phyloP scores from a whole-genome alignment of 148 eudicot species.

The Amaranthus cruentus region DNA sequence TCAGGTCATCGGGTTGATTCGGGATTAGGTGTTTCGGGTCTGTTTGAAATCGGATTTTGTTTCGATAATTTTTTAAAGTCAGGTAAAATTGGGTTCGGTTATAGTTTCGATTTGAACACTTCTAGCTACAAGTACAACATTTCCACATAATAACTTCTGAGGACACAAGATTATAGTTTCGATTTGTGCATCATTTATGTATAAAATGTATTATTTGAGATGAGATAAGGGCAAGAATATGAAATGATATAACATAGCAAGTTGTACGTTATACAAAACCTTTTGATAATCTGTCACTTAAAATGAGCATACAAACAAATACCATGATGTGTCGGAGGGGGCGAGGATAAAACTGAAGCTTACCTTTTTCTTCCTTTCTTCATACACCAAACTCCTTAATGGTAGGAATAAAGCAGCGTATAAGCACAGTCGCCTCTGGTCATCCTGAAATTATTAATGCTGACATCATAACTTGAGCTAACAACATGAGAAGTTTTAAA shows the following conservation, averaged over 20 bases:
- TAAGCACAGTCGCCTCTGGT: constrained; percentile 63
- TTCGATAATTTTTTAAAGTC: too few relatives aligned
- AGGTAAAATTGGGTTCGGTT: too few relatives aligned
- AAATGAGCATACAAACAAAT: constrained; percentile 8
- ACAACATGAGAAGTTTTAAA: background rate
- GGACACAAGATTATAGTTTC: background rate
- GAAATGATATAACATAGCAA: background rate
- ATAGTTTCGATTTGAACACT: too few relatives aligned
- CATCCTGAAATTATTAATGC: constrained; percentile 45
- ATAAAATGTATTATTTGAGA: background rate
- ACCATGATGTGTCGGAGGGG: background rate
- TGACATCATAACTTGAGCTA: background rate
- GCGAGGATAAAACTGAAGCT: background rate
- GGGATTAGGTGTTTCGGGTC: too few relatives aligned
- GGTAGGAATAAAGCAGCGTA: constrained; percentile 81
- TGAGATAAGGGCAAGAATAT: background rate
- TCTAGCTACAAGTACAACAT: too few relatives aligned
- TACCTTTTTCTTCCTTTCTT: constrained; percentile 71
- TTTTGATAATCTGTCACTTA: background rate
- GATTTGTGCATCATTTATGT: background rate
- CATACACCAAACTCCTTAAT: constrained; percentile 46
- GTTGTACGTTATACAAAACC: background rate
- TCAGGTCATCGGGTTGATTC: too few relatives aligned
- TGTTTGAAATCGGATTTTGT: too few relatives aligned
- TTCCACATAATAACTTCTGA: background rate